A percentile compares a stretch with the other conserved stretches of the same genome.
These are phyloP conservation scores for Heritiera littoralis DNA, from an alignment of 345 rosid genomes.

Conservation along the genomic window DNA sequence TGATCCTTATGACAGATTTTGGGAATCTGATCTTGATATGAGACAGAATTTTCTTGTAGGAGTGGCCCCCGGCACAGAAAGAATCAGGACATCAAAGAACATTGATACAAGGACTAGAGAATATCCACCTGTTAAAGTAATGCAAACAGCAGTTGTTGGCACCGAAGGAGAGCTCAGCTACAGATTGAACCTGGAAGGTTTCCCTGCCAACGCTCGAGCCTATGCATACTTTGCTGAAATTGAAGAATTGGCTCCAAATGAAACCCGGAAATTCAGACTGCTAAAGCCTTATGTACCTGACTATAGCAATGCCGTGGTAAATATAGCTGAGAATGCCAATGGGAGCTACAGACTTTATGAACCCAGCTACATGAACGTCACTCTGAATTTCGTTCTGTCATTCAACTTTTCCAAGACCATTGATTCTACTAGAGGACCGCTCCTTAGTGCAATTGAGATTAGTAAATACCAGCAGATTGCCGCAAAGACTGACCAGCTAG, in stretches of 20 bases:
- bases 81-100: slow-evolving; percentile 66
- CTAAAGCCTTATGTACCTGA: slow-evolving; percentile 57
- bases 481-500: slow-evolving; percentile 58
- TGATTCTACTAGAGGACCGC: slow-evolving; percentile 82
- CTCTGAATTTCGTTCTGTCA: slow-evolving; percentile 66
- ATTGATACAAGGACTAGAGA: slow-evolving; percentile 68
- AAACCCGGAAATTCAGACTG: slow-evolving; percentile 79
- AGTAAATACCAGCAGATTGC: slow-evolving; percentile 74
- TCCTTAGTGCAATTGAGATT: slow-evolving; percentile 86
- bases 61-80: slow-evolving; percentile 73
- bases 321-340: slow-evolving; percentile 91
- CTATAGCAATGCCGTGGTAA: slow-evolving; percentile 87
- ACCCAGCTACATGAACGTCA: slow-evolving; percentile 95
- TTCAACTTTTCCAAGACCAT: slow-evolving; percentile 66
- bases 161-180: slow-evolving; percentile 70
- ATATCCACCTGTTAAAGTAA: slow-evolving; percentile 93
- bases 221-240: slow-evolving; percentile 91
- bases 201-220: slow-evolving; percentile 96
- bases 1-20: slow-evolving; percentile 97
- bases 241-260: slow-evolving; percentile 63
- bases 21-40: slow-evolving; percentile 85
- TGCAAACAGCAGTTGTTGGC: slow-evolving; percentile 98
- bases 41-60: slow-evolving; percentile 91
- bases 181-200: slow-evolving; percentile 83
- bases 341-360: slow-evolving; percentile 88